Conservation (phyloP, 257 asterid genomes). For the Salvia miltiorrhiza region DNA sequence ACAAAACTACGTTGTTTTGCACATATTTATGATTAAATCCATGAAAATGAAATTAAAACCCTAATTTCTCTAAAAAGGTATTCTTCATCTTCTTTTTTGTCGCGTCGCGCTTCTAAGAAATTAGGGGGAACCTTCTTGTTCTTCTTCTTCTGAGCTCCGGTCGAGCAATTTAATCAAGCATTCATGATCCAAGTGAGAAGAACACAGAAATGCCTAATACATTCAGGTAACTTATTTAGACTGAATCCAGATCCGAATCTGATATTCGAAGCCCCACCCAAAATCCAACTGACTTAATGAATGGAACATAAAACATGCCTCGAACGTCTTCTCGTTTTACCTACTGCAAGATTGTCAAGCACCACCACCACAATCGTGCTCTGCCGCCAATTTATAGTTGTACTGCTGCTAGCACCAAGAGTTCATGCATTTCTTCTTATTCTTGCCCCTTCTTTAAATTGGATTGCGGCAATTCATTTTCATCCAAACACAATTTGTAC, state of each 20-base stretch:
- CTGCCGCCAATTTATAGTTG: conserved; percentile 22
- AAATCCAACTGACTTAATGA: not conserved
- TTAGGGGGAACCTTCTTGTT: too few species aligned
- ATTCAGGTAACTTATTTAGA: too few species aligned
- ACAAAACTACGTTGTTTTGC: too few species aligned
- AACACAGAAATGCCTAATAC: too few species aligned
- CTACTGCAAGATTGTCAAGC: conserved; percentile 5
- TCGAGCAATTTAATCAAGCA: too few species aligned
- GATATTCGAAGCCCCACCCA: not conserved
- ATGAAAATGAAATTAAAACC: too few species aligned
- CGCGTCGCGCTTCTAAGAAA: too few species aligned
- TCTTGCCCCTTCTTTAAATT: not conserved
- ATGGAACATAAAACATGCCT: not conserved
- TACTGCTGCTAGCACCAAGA: conserved; percentile 10
- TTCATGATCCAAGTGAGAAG: too few species aligned
- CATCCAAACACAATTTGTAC: conserved; percentile 16
- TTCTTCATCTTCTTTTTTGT: too few species aligned
- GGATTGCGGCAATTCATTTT: conserved; percentile 27
- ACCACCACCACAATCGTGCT: conserved; percentile 13
- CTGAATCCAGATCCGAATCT: not conserved
- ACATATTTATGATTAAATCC: too few species aligned
- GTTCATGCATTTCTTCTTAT: conserved; percentile 7
- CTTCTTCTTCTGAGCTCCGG: too few species aligned
- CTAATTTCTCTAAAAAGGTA: too few species aligned
- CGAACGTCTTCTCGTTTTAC: conserved; percentile 2